Percentiles rank a stretch among this genome's conserved stretches.
These are phyloP conservation scores for Neurospora sp. DNA, from an alignment of 495 filamentous ascomycete genomes.

Conservation along the genomic window DNA sequence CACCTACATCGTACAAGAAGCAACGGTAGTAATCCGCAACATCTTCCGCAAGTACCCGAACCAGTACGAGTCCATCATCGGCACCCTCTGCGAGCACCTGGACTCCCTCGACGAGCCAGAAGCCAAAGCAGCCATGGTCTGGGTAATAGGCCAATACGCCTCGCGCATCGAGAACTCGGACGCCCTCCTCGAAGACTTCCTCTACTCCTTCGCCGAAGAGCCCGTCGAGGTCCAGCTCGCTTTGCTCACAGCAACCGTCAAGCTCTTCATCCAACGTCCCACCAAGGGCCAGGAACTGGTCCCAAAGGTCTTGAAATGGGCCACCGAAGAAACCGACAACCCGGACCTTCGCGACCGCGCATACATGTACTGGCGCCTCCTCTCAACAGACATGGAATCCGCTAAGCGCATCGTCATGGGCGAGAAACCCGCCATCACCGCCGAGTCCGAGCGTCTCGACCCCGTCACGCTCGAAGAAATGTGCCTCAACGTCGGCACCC, in stretches of 20 bases:
- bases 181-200: slow-evolving; percentile 86
- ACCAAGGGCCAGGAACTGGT: slow-evolving; percentile 80
- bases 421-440: slow-evolving; percentile 86
- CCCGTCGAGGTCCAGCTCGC: slow-evolving; percentile 53
- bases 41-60: slow-evolving; percentile 94
- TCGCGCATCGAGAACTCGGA: slow-evolving; percentile 98
- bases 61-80: slow-evolving; percentile 92
- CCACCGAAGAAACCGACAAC: slow-evolving; percentile 92
- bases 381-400: slow-evolving; percentile 85
- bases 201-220: slow-evolving; percentile 89
- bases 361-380: slow-evolving; percentile 94
- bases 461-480: slow-evolving; percentile 75
- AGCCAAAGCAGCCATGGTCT: slow-evolving; percentile 84
- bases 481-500: slow-evolving; percentile 81
- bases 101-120: slow-evolving; percentile 94
- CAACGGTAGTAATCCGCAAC: slow-evolving; percentile 95
- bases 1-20: slow-evolving; percentile 98
- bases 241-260: slow-evolving; percentile 92
- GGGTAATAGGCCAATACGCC: slow-evolving; percentile 98
- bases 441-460: slow-evolving; percentile 83
- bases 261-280: slow-evolving; percentile 93
- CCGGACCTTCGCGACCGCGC: slow-evolving; percentile 93
- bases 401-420: slow-evolving; percentile 89
- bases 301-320: slow-evolving; percentile 83
- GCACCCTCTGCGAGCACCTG: slow-evolving; percentile 90